A percentile compares a stretch with the other conserved stretches of the same genome.
phyloP scores from a whole-genome alignment of 2,329 filamentous ascomycete genomes.

The Peltaster fructicola region DNA sequence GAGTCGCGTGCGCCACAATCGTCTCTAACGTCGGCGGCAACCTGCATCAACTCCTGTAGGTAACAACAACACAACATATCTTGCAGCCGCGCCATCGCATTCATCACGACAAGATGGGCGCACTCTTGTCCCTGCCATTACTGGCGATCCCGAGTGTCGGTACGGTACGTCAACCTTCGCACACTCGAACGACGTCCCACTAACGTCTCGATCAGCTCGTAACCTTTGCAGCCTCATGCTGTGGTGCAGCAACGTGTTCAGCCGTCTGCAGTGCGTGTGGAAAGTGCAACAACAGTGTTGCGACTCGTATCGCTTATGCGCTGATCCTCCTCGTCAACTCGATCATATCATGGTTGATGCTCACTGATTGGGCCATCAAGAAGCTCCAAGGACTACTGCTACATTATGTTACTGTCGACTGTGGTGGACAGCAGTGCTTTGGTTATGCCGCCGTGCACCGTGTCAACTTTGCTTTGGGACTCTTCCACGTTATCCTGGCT shows the following conservation, averaged over 20 bases:
- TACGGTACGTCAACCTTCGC: conserved; percentile 44
- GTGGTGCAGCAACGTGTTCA: conserved; percentile 88
- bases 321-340: conserved; percentile 92
- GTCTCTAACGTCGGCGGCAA: no score
- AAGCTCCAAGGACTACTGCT: conserved; percentile 83
- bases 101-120: conserved; percentile 81
- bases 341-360: conserved; percentile 95
- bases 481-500: conserved; percentile 81
- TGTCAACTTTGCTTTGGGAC: conserved; percentile 90
- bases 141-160: conserved; percentile 72
- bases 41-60: no score
- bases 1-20: no score
- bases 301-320: conserved; percentile 72
- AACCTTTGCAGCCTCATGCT: conserved; percentile 75
- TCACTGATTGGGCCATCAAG: conserved; percentile 94
- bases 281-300: conserved; percentile 89
- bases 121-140: conserved; percentile 73
- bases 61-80: no score
- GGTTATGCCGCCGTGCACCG: conserved; percentile 93
- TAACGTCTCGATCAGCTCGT: conserved; percentile 37
- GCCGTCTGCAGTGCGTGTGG: conserved; percentile 91
- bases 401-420: conserved; percentile 91
- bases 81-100: no score
- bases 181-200: conserved; percentile 3
- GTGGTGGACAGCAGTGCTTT: conserved; percentile 68